Evolutionary conservation across 2,329 filamentous ascomycete species (phyloP).

Genomic region (Pestalotiopsis sp.): DNA sequence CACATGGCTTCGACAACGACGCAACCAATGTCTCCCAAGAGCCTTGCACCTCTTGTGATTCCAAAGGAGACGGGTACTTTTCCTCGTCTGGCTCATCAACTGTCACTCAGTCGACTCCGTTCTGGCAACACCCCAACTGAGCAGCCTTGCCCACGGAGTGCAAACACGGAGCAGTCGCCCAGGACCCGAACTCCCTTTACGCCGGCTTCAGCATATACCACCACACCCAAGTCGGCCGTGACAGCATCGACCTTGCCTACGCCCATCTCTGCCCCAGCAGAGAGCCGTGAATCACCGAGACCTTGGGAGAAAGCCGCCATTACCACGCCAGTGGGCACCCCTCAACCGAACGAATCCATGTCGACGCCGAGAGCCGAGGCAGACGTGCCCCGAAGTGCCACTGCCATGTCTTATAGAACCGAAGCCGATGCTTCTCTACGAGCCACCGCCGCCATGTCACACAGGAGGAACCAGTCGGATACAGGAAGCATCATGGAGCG

Average conservation of each 20-base stretch:
- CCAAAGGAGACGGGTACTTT: conserved; percentile 39
- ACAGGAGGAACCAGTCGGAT: conserved; percentile 59
- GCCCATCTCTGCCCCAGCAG: conserved; percentile 51
- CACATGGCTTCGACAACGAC: conserved; percentile 30
- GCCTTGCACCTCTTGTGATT: conserved; percentile 59
- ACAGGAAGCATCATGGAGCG: conserved; percentile 62
- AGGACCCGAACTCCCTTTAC: conserved; percentile 43
- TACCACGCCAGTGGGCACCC: conserved; percentile 24
- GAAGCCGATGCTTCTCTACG: conserved; percentile 12
- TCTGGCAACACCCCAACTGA: conserved; percentile 46
- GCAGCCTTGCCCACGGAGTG: conserved; percentile 35
- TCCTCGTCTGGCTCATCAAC: conserved; percentile 36
- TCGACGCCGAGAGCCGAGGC: conserved; percentile 32
- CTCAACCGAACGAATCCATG: conserved; percentile 31
- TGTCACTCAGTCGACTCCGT: conserved; percentile 47
- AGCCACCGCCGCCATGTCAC: conserved; percentile 30
- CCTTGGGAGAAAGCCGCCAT: conserved; percentile 41
- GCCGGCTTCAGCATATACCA: conserved; percentile 42
- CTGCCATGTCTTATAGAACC: conserved; percentile 13
- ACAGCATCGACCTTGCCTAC: conserved; percentile 46
- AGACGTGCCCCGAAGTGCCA: conserved; percentile 22
- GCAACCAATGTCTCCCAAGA: conserved; percentile 53
- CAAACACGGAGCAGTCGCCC: conserved; percentile 49
- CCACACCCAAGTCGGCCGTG: conserved; percentile 45
- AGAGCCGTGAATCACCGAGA: conserved; percentile 44